Evolutionary conservation across 495 filamentous ascomycete genomes (phyloP), one percentile per base, ranked within the genome.

Genomic region (Lasiosphaeria hispida): DNA sequence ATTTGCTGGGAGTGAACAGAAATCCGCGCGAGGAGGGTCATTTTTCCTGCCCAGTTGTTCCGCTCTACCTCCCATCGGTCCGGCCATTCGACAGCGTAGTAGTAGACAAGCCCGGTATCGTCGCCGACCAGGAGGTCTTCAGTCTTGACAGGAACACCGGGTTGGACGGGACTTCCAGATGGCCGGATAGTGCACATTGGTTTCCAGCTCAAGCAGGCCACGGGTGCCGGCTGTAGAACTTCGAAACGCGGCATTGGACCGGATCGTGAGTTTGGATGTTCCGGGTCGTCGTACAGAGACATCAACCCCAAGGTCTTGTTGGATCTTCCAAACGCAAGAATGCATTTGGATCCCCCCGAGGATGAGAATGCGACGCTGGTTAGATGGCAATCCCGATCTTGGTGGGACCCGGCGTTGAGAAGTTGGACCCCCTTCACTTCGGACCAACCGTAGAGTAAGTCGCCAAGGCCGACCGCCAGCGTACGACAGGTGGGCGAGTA

Each of bases 301-400:
- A 82, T 74, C 14, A 86, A 69, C 13, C 72, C 76, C 15, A 85
- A 70, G 17, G 69, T 72, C 3, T 78, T 89, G 65, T 89, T 84
- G 35, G 87, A 88, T 48, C 91, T 83, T 10, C 90, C 92, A 58
- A 90, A 87, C 0, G 92, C 94, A 47, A 98, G 78, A 57, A 98
- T 96, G 40, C 85, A 84, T 63, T 86, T 86, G 36, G 80, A 75
- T 4, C 92, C 92, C 69, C 85, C 77, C 1, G 83, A 72, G 0
- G 91, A 96, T 8, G 94, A 97, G 68, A 97, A 97, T 0, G 89
- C 85, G 7, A 97, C 65, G 17, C 90, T 92, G 4, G 91, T 97
- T 37, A 98, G 61, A 69, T 80, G 79, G 35, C 71, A 68, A 6
- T 75, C 73, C 68, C 51, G 36, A 15, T 18, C 36, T n/a, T 13